Conservation (phyloP, 1,139 yeast genomes). For the Lodderomyces elongisporus region DNA sequence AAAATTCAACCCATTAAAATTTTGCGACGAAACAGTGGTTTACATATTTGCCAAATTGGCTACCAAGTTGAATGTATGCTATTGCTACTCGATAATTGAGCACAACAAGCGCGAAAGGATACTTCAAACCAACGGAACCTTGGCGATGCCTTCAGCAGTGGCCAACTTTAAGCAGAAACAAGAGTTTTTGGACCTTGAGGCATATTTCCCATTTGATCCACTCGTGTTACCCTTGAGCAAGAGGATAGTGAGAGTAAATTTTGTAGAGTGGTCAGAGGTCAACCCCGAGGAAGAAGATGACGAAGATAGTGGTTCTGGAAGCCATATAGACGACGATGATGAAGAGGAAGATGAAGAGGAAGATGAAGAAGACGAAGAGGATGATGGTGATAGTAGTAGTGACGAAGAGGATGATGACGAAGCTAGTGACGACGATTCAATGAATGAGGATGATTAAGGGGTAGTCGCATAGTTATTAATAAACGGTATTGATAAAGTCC, state of each 20-base stretch:
- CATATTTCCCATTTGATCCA: constrained; percentile 96
- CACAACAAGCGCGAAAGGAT: constrained; percentile 72
- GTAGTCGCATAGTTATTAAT: too few species aligned
- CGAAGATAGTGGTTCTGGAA: constrained; percentile 46
- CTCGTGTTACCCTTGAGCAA: constrained; percentile 64
- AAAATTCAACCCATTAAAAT: constrained; percentile 87
- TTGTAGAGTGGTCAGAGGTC: constrained; percentile 72
- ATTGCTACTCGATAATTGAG: constrained; percentile 89
- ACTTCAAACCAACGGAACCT: constrained; percentile 29
- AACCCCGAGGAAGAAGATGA: constrained; percentile 48
- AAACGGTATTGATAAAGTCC: too few species aligned
- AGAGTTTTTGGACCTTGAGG: constrained; percentile 83
- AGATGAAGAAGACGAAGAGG: constrained; percentile 7
- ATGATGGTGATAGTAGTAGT: constrained; percentile 1
- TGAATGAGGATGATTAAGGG: background rate
- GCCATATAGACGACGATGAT: constrained; percentile 14
- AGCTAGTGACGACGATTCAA: constrained; percentile 1
- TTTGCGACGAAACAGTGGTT: constrained; percentile 91
- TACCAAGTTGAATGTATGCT: constrained; percentile 83
- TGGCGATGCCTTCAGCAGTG: constrained; percentile 26
- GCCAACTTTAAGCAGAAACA: constrained; percentile 52
- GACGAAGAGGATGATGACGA: constrained; percentile 5
- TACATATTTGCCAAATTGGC: constrained; percentile 91
- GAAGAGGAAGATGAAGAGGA: constrained; percentile 16
- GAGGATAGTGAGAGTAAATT: constrained; percentile 45